Evolutionary conservation across 805 yeast species (phyloP).

Genomic region (Kodamaea neixiangensis): DNA sequence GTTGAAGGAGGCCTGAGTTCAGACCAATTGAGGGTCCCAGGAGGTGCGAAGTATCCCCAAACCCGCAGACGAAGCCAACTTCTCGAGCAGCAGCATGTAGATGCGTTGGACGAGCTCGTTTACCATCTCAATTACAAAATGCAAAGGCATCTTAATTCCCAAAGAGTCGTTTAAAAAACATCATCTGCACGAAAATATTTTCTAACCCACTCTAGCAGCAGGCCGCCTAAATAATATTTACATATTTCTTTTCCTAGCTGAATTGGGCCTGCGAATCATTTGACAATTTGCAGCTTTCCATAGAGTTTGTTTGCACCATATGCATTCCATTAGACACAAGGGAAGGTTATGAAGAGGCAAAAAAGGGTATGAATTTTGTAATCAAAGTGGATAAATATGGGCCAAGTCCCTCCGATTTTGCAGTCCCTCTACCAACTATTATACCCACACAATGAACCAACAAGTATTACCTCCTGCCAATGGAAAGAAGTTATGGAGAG

Average conservation of each 20-base stretch:
- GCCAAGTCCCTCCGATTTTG: neutral
- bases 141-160: neutral
- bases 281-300: constrained; percentile 10
- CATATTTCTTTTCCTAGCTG: constrained; percentile 4
- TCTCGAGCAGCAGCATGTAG: neutral
- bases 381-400: constrained; percentile 1
- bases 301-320: constrained; percentile 5
- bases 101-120: neutral
- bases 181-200: neutral
- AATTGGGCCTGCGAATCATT: constrained; percentile 9
- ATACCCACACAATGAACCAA: constrained; percentile 4
- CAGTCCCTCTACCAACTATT: neutral
- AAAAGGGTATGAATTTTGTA: constrained; percentile 3
- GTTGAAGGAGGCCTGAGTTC: neutral
- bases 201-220: neutral
- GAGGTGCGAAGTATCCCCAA: neutral
- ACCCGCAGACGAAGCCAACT: too few species aligned
- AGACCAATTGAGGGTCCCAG: neutral
- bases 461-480: constrained; percentile 41
- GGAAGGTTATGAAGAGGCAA: constrained; percentile 4
- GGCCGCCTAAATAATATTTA: constrained; percentile 4
- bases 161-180: neutral
- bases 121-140: neutral
- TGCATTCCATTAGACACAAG: constrained; percentile 9
- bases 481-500: constrained; percentile 49